Percentiles rank a stretch among this genome's conserved stretches.
These are phyloP conservation scores for Xylaria acuta DNA, from an alignment of 495 filamentous ascomycete species.

Conservation along the genomic window DNA sequence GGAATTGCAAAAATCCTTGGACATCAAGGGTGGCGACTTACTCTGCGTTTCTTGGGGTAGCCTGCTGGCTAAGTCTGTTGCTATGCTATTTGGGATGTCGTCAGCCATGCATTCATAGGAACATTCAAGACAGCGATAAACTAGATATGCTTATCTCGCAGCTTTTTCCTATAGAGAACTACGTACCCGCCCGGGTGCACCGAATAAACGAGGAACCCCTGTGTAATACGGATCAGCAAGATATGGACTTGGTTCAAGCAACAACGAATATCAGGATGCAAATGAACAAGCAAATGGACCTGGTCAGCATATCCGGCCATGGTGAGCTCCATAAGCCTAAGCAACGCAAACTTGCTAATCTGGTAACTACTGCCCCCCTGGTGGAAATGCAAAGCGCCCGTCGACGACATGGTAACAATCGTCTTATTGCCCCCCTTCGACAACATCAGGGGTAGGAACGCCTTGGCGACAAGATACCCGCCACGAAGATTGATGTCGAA, in stretches of 20 bases:
- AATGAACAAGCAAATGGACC: constrained; percentile 5
- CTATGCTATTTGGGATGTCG: background rate
- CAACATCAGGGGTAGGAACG: constrained; percentile 54
- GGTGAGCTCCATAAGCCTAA: constrained; percentile 55
- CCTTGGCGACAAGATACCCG: constrained; percentile 36
- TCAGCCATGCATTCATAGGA: background rate
- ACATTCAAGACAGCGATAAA: background rate
- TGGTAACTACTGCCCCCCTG: constrained; percentile 49
- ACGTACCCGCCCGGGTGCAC: constrained; percentile 1
- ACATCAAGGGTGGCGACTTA: background rate
- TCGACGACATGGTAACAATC: constrained; percentile 52
- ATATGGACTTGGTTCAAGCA: background rate
- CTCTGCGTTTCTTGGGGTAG: background rate
- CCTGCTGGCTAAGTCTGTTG: background rate
- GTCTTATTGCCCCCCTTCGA: constrained; percentile 52
- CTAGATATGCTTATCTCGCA: background rate
- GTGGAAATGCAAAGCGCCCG: constrained; percentile 45
- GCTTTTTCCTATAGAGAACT: background rate
- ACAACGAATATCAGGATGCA: background rate
- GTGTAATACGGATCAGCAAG: background rate
- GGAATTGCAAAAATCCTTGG: too few species aligned
- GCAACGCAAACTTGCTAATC: constrained; percentile 53
- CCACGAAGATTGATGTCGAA: constrained; percentile 55
- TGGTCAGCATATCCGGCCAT: constrained; percentile 48
- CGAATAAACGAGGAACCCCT: background rate